phyloP scores from a whole-genome alignment of 331 rosid species.

The Arachis monticola region DNA sequence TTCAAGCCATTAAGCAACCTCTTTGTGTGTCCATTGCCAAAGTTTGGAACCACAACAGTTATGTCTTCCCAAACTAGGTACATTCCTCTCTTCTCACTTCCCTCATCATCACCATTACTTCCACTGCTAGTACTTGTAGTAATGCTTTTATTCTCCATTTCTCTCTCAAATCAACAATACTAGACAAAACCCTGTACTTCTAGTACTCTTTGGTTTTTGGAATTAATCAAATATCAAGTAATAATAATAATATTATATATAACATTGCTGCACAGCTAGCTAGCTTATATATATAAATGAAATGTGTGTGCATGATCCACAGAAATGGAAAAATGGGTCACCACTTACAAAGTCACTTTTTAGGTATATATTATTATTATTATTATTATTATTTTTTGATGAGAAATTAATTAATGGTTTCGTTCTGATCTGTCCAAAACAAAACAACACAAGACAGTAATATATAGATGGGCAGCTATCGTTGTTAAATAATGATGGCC shows the following conservation, averaged over 20 bases:
- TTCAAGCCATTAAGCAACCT: constrained; percentile 72
- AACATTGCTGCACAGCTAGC: not conserved
- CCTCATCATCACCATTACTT: constrained; percentile 11
- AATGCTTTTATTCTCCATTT: too few species aligned
- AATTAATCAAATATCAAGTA: too few species aligned
- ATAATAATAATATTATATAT: not conserved
- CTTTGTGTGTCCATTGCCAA: constrained; percentile 66
- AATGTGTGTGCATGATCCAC: not conserved
- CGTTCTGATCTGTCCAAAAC: not conserved
- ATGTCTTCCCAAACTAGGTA: constrained; percentile 85
- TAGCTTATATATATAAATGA: not conserved
- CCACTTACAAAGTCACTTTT: not conserved
- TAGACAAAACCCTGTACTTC: not conserved
- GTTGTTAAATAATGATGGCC: not conserved
- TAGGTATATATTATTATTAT: not conserved
- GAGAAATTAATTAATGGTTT: not conserved
- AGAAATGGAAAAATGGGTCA: not conserved
- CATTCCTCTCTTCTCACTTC: constrained; percentile 44
- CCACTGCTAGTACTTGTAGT: not conserved
- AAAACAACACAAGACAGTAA: not conserved
- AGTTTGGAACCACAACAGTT: constrained; percentile 71
- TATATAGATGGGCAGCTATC: not conserved
- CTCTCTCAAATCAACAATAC: not conserved
- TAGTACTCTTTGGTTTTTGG: too few species aligned
- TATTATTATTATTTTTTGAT: not conserved